A percentile compares a stretch with the other conserved stretches of the same genome.
These are phyloP conservation scores for Trypethelium eluteriae DNA, from an alignment of 495 filamentous ascomycete genomes.

Conservation along the genomic window DNA sequence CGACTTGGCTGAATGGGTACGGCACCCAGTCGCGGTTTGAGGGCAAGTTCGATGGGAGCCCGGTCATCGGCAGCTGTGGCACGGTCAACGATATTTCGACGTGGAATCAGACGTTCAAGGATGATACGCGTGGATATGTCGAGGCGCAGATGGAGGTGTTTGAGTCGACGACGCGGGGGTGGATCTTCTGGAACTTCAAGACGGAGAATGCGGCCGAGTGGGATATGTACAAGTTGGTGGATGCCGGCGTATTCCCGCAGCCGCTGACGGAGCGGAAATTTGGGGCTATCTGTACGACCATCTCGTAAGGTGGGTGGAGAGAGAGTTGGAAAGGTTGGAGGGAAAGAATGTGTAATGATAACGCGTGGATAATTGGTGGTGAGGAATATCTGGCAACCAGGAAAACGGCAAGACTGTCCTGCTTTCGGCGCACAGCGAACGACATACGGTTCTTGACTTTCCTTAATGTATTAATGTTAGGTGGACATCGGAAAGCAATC, in stretches of 20 bases:
- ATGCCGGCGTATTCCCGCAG: conserved; percentile 43
- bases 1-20: conserved; percentile 60
- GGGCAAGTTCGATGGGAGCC: conserved; percentile 36
- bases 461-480: neutral
- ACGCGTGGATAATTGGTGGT: neutral
- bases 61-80: conserved; percentile 36
- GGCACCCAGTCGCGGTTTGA: conserved; percentile 61
- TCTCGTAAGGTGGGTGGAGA: conserved; percentile 10
- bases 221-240: conserved; percentile 41
- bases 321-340: neutral
- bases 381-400: neutral
- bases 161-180: conserved; percentile 39
- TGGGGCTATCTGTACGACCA: conserved; percentile 25
- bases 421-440: neutral
- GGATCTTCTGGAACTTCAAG: conserved; percentile 49
- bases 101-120: conserved; percentile 34
- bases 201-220: conserved; percentile 44
- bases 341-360: neutral
- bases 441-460: neutral
- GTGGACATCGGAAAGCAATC: neutral
- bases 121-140: conserved; percentile 38
- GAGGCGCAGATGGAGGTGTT: conserved; percentile 43
- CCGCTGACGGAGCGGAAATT: conserved; percentile 33
- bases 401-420: neutral
- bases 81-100: conserved; percentile 35